Evolutionary conservation across 805 yeast species (phyloP), one percentile per base, ranked within the genome.

Genomic region (Saccharomyces paradoxus): DNA sequence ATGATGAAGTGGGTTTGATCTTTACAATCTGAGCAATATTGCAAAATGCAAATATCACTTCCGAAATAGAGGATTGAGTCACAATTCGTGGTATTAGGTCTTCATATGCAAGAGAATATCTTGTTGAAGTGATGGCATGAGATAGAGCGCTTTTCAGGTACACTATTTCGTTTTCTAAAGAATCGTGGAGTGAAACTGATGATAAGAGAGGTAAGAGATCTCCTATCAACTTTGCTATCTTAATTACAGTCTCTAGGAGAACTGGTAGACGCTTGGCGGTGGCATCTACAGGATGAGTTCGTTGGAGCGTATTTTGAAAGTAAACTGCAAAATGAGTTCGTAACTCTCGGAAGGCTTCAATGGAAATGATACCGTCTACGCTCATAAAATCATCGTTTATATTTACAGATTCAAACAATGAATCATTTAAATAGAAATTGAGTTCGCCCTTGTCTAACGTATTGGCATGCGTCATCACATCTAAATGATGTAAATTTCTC

Each of bases 21-120:
- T 49, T 56, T 27, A 49, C 46, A 41, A 49, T 53, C 50, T 83
- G 73, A 24, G 84, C 64, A 50, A 83, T 74, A 58, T 84, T 86
- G 62, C 86, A 83, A 17, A 84, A 72, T 1, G 83, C 71, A 63
- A 83, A 85, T 9, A 84, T 77, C 29, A 90, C 71, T 63, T 89
- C 96, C 50, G 87, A 79, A 8, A 88, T 73, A 0, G 97, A 84
- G 26, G 89, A 79, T 68, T 88, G 86, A 28, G 89, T 77, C 2
- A 88, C 77, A 27, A 86, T 71, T 52, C 77, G 78, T 0, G 97
- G 96, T 52, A 88, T 70, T 3, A 87, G 63, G n/a, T 77, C 76
- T 4, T 79, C 74, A 60, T 86, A 84, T 12, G 83, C 71, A 1
- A 87, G 81, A 66, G 74, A 86, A 64, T 88, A 87, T 63, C 96